phyloP scores from a whole-genome alignment of 306 rosid species.

The Glycine latifolia region DNA sequence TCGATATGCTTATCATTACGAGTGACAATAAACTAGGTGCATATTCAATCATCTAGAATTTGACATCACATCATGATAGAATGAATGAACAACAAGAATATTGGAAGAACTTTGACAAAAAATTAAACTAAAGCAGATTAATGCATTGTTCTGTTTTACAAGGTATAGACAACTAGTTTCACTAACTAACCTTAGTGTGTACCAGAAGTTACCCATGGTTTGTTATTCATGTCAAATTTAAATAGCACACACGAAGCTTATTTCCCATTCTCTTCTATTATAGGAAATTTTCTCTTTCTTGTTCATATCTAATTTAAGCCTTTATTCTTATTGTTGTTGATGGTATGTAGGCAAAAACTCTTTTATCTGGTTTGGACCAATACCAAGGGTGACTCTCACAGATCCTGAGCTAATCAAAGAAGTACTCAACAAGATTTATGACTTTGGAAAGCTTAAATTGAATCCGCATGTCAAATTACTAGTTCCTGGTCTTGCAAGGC shows the following conservation, averaged over 20 bases:
- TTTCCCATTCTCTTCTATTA: not conserved
- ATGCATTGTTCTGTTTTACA: not conserved
- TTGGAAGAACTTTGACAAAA: too few relatives aligned
- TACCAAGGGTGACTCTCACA: slow-evolving; percentile 49
- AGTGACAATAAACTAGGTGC: too few relatives aligned
- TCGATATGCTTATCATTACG: too few relatives aligned
- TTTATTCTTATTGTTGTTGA: not conserved
- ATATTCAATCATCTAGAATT: too few relatives aligned
- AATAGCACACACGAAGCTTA: not conserved
- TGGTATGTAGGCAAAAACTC: not conserved
- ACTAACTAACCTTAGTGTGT: too few relatives aligned
- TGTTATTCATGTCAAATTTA: not conserved
- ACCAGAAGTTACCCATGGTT: not conserved
- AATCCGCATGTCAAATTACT: slow-evolving; percentile 35
- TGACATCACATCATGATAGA: too few relatives aligned
- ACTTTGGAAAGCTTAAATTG: slow-evolving; percentile 13
- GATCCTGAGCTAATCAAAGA: slow-evolving; percentile 55
- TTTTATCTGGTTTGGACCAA: slow-evolving; percentile 45
- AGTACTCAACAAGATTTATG: slow-evolving; percentile 35
- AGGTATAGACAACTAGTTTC: too few relatives aligned
- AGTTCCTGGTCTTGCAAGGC: slow-evolving; percentile 34
- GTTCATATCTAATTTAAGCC: not conserved
- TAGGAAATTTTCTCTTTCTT: not conserved
- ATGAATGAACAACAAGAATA: too few relatives aligned
- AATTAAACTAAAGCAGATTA: not conserved